Base-by-base conservation (phyloP, 805 yeast species). In the Lipomyces oligophaga region DNA sequence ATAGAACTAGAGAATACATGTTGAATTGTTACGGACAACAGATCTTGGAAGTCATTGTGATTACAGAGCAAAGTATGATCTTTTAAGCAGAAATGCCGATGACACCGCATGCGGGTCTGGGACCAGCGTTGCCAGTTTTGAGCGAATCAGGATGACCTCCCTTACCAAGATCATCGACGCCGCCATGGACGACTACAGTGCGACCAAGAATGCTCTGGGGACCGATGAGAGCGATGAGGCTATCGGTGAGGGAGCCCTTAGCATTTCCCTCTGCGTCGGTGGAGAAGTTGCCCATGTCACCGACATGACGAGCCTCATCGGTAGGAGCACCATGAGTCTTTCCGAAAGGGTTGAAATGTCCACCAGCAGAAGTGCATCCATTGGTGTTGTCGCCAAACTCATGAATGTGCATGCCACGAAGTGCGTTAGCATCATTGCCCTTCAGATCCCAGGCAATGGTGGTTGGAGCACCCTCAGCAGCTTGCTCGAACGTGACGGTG, bases 331-430 rank as follows among this genome's bases (percentile, higher is more conserved):
- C 97, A 68, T 88, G 97, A 58, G 78, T 78, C 76, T 84, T 83
- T 54, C 78, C 76, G 67, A 83, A 83, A 59, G 96, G 96, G 78
- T 89, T 83, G 79, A 87, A 88, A 74, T 89, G 97, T 50, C 96
- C 96, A 65, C 97, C 97, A 45, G 97, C 96, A 58, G 96, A 85
- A 52, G 96, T 90, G 75, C 98, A 93, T 59, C 98, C 98, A 69
- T 93, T 93, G 72, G 98, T 87, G 81, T 86, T 87, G 76, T 93
- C 98, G 74, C 98, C 98, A 64, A 93, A 93, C 67, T 86, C 83
- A 73, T 93, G 98, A 66, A 93, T 74, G 78, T 93, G 98, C 96
- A 93, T 90, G 43, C 98, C 98, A 72, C 95, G 82, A 67, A 77
- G 73, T 41, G 96, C 90, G 63, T 85, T 83, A 52, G 97, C 74